Evolutionary conservation across 2,329 filamentous ascomycete species (phyloP).

Genomic region (Aschersonia sp.): DNA sequence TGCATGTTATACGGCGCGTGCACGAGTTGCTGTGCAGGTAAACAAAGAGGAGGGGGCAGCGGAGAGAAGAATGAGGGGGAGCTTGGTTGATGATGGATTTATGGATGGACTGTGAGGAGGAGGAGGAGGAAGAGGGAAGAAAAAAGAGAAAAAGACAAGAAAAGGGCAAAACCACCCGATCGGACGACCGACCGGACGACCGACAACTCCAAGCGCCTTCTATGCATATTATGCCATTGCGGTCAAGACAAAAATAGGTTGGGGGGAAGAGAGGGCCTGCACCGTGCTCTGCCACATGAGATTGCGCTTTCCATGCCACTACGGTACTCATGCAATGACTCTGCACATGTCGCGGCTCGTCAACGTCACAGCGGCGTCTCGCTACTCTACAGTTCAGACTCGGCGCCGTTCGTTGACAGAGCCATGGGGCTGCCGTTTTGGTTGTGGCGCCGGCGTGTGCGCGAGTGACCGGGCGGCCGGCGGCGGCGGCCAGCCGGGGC

Average conservation of each 20-base stretch:
- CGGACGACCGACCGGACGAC: no score
- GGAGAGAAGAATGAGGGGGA: not conserved
- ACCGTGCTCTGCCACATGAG: no score
- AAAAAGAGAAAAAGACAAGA: no score
- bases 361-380: not conserved
- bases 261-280: no score
- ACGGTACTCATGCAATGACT: not conserved
- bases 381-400: conserved; percentile 34
- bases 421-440: conserved; percentile 43
- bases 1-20: no score
- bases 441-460: conserved; percentile 24
- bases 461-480: conserved; percentile 22
- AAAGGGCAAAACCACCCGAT: no score
- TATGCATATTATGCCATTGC: conserved; percentile 12
- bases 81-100: not conserved
- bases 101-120: no score
- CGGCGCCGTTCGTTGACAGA: conserved; percentile 39
- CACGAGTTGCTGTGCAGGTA: no score
- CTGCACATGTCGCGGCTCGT: not conserved
- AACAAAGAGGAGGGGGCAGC: not conserved
- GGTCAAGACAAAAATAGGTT: no score
- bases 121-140: no score
- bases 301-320: no score
- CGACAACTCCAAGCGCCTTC: conserved; percentile 15
- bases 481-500: conserved; percentile 19